Conservation (phyloP, 805 yeast genomes). For the Yarrowia phangngaensis region DNA sequence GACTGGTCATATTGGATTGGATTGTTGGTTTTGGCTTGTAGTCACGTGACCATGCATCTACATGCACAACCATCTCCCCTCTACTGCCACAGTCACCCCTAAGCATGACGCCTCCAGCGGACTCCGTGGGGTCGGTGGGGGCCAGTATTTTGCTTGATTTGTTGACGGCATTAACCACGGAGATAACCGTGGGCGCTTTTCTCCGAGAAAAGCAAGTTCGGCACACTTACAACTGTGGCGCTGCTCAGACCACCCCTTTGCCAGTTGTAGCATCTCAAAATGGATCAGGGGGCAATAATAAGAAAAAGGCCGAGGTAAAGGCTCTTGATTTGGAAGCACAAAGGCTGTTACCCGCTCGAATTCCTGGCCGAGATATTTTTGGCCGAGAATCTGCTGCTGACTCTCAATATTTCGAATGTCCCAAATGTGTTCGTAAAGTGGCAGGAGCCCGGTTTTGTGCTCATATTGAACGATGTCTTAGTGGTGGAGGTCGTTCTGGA, state of each 20-base stretch:
- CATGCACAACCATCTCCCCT: no score
- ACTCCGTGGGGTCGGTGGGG: conserved; percentile 27
- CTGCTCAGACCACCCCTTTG: conserved; percentile 31
- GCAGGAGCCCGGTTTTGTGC: conserved; percentile 92
- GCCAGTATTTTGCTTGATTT: conserved; percentile 35
- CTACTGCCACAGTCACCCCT: conserved; percentile 2
- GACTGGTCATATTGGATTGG: no score
- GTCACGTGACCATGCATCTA: no score
- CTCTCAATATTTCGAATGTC: conserved; percentile 66
- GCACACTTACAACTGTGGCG: conserved; percentile 35
- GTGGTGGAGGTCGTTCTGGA: conserved; percentile 48
- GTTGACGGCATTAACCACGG: conserved; percentile 38
- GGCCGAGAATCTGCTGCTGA: conserved; percentile 47
- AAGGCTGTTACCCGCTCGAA: conserved; percentile 30
- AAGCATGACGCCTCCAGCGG: not conserved
- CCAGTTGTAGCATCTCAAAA: conserved; percentile 13
- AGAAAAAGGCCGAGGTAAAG: conserved; percentile 31
- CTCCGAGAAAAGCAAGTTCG: conserved; percentile 38
- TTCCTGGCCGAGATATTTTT: conserved; percentile 43
- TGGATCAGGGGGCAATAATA: conserved; percentile 18
- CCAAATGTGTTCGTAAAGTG: conserved; percentile 76
- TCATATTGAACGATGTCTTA: conserved; percentile 84
- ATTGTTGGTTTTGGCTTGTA: no score
- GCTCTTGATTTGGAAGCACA: conserved; percentile 22
- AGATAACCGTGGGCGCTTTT: conserved; percentile 39